A percentile compares a stretch with the other conserved stretches of the same genome.
Evolutionary conservation across 202 grass and related monocot genomes (phyloP).

Genomic region (Schoenoplectus tabernaemontani): DNA sequence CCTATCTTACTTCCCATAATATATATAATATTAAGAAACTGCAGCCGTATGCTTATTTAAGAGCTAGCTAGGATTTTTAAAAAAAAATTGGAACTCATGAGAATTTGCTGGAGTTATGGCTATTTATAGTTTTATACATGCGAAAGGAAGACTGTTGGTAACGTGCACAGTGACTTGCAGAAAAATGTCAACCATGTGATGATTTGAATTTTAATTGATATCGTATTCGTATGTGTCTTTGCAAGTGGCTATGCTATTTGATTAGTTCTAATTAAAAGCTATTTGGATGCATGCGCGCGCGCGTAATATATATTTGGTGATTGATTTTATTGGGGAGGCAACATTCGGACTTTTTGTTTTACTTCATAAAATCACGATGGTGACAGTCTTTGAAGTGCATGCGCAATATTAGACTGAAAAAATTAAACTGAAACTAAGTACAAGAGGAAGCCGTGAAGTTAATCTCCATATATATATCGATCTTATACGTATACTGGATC

Average conservation of each 20-base stretch:
- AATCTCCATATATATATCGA: too few species aligned
- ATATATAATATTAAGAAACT: too few species aligned
- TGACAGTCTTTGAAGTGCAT: too few species aligned
- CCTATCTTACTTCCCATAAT: conserved; percentile 17
- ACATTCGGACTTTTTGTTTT: not conserved
- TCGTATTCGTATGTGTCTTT: not conserved
- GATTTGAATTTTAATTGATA: not conserved
- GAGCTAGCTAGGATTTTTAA: too few species aligned
- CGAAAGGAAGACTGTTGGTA: not conserved
- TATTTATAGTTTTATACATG: conserved; percentile 15
- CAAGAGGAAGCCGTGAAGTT: too few species aligned
- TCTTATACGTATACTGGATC: too few species aligned
- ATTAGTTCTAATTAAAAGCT: not conserved
- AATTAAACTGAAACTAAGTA: too few species aligned
- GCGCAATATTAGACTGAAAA: too few species aligned
- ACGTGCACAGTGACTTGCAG: not conserved
- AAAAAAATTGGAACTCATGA: not conserved
- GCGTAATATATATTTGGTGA: not conserved
- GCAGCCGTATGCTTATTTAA: too few species aligned
- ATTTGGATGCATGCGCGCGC: not conserved
- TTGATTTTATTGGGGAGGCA: not conserved
- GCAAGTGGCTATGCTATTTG: too few species aligned
- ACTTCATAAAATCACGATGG: too few species aligned
- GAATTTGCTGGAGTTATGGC: not conserved
- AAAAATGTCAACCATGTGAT: not conserved